Evolutionary conservation across 1,139 yeast genomes (phyloP), one percentile per base, ranked within the genome.

Genomic region (Candida tetrigidarum): DNA sequence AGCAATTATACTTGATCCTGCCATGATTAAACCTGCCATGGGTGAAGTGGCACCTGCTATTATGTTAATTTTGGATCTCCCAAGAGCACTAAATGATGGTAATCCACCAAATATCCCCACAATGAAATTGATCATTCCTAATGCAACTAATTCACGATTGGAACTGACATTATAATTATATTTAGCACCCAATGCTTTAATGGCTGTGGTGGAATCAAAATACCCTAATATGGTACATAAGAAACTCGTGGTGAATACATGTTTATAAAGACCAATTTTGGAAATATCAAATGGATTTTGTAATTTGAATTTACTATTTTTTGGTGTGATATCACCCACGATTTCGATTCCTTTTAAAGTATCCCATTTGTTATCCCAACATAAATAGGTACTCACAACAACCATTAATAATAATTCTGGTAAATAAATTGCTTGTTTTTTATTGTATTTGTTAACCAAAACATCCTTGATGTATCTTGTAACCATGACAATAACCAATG

Each of bases 41-140:
- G 71, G 71, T 3, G 71, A 55, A 15, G 60, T 59, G 8, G 71
- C 71, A 2, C 73, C 73, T 0, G 71, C 63, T 38, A 65, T 49
- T 14, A 65, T 55, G 46, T 66, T 66, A 37, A 67, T 63, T 47
- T 64, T 66, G 10, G 71, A 66, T 41, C 73, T 58, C n/a, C 73
- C 73, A 44, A 67, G 56, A 0, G 70, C 71, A 1, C 71, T 71
- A 52, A 66, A 67, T 7, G 69, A 61, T 7, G 73, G 73, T 18
- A 67, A 50, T 1, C 68, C 71, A 35, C 70, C 64, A 15, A 65
- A 54, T 25, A 64, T 48, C n/a, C 68, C 53, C 11, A 58, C 58
- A 2, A 61, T 56, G 16, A 64, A 44, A 47, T 67, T 67, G 19
- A 66, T 58, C 2, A 59, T 51, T 1, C 73, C 71, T 30, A 67